Conservation (phyloP, 306 rosid species). For the Fagus crenata region DNA sequence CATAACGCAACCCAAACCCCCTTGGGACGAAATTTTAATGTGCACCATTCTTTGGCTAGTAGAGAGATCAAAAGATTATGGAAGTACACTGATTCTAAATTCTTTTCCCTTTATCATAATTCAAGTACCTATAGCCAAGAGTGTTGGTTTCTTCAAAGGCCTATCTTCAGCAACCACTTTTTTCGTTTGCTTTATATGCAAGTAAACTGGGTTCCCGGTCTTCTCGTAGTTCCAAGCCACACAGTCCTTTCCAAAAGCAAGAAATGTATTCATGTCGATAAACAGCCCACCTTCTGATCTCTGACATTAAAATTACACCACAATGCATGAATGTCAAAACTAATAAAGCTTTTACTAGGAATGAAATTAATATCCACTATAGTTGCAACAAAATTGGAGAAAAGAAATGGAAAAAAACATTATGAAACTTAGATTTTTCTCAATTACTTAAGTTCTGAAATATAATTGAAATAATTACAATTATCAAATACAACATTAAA, state of each 20-base stretch:
- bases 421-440: too few species aligned
- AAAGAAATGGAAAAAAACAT: background rate
- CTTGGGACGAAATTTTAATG: too few species aligned
- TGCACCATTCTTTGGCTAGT: too few species aligned
- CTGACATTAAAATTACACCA: conserved; percentile 45
- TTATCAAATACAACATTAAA: too few species aligned
- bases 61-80: too few species aligned
- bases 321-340: conserved; percentile 1
- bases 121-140: conserved; percentile 72
- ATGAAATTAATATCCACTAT: background rate
- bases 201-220: conserved; percentile 85
- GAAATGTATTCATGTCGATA: conserved; percentile 73
- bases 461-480: too few species aligned
- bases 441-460: too few species aligned
- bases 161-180: conserved; percentile 80
- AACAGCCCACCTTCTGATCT: conserved; percentile 87
- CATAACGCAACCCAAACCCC: too few species aligned
- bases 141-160: conserved; percentile 85
- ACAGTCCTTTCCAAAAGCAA: conserved; percentile 83
- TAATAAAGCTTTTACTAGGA: background rate
- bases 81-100: too few species aligned
- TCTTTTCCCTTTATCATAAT: background rate
- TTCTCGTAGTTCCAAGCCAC: conserved; percentile 82
- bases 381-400: background rate
- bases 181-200: conserved; percentile 72